Base-by-base conservation (phyloP, 2,329 filamentous ascomycete genomes). In the Helotiales sp. region DNA sequence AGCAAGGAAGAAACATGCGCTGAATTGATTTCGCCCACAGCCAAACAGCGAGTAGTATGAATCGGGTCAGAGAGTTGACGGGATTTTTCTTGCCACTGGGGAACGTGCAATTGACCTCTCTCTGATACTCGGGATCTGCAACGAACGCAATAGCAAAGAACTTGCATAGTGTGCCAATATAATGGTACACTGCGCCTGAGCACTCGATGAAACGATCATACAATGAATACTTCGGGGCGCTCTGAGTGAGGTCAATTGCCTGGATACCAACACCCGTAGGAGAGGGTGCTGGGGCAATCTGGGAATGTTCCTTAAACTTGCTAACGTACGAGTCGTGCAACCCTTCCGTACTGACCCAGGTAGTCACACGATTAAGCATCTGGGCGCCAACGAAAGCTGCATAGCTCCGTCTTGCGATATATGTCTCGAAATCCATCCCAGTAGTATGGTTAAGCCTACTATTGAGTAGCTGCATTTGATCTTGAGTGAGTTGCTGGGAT, bases 341-440 rank as follows among this genome's bases (percentile, higher is more conserved):
- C 9, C 6, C 25, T 2, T 53, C 50, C 10, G 24, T 46, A 31
- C 17, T 48, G 22, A 44, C 36, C 58, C 58, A 54, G n/a, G 12
- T 29, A 7, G 42, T 57, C 10, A 50, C 54, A 31, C 50, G 58
- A 6, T 49, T 52, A 8, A 60, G 36, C 38, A 53, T 81, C 76
- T 34, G 31, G 29, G 59, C 78, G 71, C 60, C 81, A 76, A 58
- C 77, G 27, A 74, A 74, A 9, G 76, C 77, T 5, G 76, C 77
- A 7, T 81, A 74, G 60, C 81, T 78, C 61, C 77, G 78, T 46
- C 79, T 71, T 34, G 77, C 75, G 48, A 81, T 68, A 29, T 79
- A 75, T n/a, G 74, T 70, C 54, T 77, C 71, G 3, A 77, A 70
- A 19, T 72, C 61, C 17, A 59, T 22, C 10, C 48, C 40, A 3